Base-by-base conservation (phyloP, 352 stramenopile species). In the Saprolegnia diclina region DNA sequence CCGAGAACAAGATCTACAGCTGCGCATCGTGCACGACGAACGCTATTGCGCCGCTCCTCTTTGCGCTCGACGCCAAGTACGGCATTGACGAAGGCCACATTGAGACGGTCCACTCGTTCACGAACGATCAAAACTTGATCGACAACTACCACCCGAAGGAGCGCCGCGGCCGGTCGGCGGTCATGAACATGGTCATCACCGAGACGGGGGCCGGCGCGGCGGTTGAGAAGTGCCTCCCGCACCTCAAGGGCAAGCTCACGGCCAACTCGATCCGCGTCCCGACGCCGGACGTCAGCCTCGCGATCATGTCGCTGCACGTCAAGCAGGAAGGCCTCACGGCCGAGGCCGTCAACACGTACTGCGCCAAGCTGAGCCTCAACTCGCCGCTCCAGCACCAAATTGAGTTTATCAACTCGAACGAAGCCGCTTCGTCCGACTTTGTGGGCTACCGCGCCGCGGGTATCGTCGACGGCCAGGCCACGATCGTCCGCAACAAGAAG, bases 221-320 rank as follows among this genome's bases (percentile, higher is more conserved):
- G 56, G 87, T 96, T n/a, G 78, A 85, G 66, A 91, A 91, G 79
- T 94, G 91, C 67, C 81, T 98, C 11, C 96, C 97, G 61, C 90
- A 80, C 37, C 90, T 99, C 56, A 81, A 97, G 75, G 92, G 93
- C 85, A 99, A 99, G 86, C 85, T 99, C 50, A 99, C 96, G 65
- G 97, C 94, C 72, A 99, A 99, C 78, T 94, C 97, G 66, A 98
- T 99, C 82, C 96, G 97, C 76, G 96, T 99, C 35, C 97, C 97
- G 45, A 99, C 96, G 75, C 96, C 97, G 61, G 97, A 99, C 79
- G 97, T 99, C 21, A 99, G 96, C 56, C 88, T 99, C 52, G 97
- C 98, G 48, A 97, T 99, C 76, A 83, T 99, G 55, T 98, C 98
- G 67, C 80, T 95, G 71, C 83, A 89, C 65, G 76, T 99, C 44